Conservation (phyloP, 768 basidiomycete genomes). For the Exsudoporus frostii region DNA sequence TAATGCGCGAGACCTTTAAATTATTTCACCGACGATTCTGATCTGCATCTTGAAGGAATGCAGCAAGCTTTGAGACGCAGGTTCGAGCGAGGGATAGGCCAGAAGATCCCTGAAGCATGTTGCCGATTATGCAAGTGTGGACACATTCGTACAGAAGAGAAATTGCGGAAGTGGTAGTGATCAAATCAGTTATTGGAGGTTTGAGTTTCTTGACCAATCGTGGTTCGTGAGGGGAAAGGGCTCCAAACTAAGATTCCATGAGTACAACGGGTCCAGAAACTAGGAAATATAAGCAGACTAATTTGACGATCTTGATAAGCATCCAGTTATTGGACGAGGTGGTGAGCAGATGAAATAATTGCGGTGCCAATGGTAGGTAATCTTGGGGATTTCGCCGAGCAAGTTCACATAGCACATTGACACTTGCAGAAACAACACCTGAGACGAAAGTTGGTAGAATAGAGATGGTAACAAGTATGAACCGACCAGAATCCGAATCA, state of each 20-base stretch:
- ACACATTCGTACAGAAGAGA: conserved; percentile 98
- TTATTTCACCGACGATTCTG: conserved; percentile 77
- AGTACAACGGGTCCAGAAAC: neutral
- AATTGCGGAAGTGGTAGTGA: conserved; percentile 92
- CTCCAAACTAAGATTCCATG: conserved; percentile 69
- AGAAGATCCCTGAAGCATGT: conserved; percentile 81
- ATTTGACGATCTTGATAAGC: conserved; percentile 97
- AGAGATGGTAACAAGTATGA: neutral
- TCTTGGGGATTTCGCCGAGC: conserved; percentile 75
- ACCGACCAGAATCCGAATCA: conserved; percentile 66
- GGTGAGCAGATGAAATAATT: conserved; percentile 88
- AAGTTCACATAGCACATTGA: conserved; percentile 93
- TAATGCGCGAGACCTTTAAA: conserved; percentile 8
- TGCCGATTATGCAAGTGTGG: conserved; percentile 95
- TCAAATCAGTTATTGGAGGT: conserved; percentile 91
- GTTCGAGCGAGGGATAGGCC: conserved; percentile 78
- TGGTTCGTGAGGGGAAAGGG: conserved; percentile 86
- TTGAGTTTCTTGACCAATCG: conserved; percentile 93
- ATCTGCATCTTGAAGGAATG: conserved; percentile 88
- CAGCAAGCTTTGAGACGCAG: conserved; percentile 91
- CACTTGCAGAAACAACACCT: conserved; percentile 93
- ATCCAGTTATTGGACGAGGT: conserved; percentile 99
- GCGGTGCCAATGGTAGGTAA: conserved; percentile 85
- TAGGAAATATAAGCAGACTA: conserved; percentile 50
- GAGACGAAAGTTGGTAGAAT: neutral